Percentiles rank a stretch among this genome's conserved stretches.
phyloP scores from a whole-genome alignment of 352 stramenopile species.

The Phytopythium vexans region DNA sequence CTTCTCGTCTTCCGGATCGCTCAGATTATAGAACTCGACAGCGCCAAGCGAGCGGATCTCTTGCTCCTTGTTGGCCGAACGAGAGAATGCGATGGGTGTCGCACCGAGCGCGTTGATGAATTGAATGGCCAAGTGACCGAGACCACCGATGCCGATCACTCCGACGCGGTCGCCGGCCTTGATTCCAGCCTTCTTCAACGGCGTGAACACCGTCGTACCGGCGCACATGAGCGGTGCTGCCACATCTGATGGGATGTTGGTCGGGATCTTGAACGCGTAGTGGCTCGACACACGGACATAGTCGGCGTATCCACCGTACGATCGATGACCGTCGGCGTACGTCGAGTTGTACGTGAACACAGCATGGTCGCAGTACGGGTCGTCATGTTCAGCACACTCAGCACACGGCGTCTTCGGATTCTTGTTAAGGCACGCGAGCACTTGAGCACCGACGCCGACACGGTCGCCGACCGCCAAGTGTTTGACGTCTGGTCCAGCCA shows the following conservation, averaged over 20 bases:
- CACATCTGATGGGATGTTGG: constrained; percentile 50
- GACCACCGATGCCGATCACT: too few species aligned
- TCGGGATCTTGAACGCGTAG: constrained; percentile 82
- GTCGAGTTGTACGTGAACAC: constrained; percentile 56
- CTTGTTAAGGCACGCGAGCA: constrained; percentile 54
- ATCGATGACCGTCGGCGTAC: constrained; percentile 35
- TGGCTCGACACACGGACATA: constrained; percentile 75
- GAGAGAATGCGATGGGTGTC: too few species aligned
- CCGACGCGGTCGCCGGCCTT: too few species aligned
- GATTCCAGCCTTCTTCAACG: too few species aligned
- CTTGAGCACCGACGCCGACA: constrained; percentile 74
- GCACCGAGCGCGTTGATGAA: too few species aligned
- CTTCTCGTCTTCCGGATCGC: constrained; percentile 35
- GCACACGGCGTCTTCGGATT: constrained; percentile 46
- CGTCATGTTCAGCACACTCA: constrained; percentile 36
- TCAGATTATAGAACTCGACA: too few species aligned
- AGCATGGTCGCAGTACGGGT: constrained; percentile 50
- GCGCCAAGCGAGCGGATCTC: too few species aligned
- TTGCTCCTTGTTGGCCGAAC: too few species aligned
- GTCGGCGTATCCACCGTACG: constrained; percentile 67
- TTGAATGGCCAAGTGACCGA: too few species aligned
- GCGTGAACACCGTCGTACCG: too few species aligned
- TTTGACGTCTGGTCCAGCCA: constrained; percentile 27
- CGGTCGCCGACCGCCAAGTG: constrained; percentile 47
- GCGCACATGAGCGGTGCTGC: too few species aligned